phyloP scores from a whole-genome alignment of 1,284 basidiomycete species.

The Apiotrichum sp. region DNA sequence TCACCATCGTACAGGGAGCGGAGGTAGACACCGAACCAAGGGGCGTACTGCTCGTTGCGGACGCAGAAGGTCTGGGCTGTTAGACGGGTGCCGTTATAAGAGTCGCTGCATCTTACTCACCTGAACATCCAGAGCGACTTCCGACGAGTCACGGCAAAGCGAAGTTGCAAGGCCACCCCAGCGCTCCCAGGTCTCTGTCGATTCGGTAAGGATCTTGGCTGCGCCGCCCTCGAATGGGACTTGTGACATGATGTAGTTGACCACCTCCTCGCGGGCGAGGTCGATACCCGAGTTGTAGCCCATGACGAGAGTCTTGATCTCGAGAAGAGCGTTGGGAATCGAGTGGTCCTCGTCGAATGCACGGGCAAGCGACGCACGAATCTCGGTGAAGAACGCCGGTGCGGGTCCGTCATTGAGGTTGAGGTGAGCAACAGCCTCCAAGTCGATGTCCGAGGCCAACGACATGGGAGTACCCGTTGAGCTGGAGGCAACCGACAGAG shows the following conservation, averaged over 20 bases:
- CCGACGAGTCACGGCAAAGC: conserved; percentile 29
- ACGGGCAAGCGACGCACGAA: conserved; percentile 37
- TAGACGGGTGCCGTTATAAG: background rate
- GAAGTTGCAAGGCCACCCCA: conserved; percentile 37
- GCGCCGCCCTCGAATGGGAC: conserved; percentile 24
- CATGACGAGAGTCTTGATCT: conserved; percentile 44
- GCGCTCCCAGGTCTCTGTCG: conserved; percentile 30
- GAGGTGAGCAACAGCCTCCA: conserved; percentile 21
- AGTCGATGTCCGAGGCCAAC: conserved; percentile 15
- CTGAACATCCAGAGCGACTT: conserved; percentile 36
- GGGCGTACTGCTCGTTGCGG: conserved; percentile 15
- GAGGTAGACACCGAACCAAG: conserved; percentile 43
- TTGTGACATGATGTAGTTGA: conserved; percentile 40
- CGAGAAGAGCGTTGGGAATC: conserved; percentile 42
- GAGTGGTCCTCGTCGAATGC: conserved; percentile 44
- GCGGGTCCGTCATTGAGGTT: conserved; percentile 29
- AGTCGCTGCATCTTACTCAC: conserved; percentile 1
- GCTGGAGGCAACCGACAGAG: conserved; percentile 43
- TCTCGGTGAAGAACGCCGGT: conserved; percentile 37
- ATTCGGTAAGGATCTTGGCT: conserved; percentile 22
- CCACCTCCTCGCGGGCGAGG: conserved; percentile 39
- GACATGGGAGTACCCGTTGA: conserved; percentile 28
- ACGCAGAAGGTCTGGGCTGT: conserved; percentile 7
- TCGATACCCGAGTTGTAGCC: conserved; percentile 46
- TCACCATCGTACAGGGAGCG: conserved; percentile 46